Percentiles rank a stretch among this genome's conserved stretches.
These are phyloP conservation scores for Myriosclerotinia duriaeana DNA, from an alignment of 2,329 filamentous ascomycete genomes.

Conservation along the genomic window DNA sequence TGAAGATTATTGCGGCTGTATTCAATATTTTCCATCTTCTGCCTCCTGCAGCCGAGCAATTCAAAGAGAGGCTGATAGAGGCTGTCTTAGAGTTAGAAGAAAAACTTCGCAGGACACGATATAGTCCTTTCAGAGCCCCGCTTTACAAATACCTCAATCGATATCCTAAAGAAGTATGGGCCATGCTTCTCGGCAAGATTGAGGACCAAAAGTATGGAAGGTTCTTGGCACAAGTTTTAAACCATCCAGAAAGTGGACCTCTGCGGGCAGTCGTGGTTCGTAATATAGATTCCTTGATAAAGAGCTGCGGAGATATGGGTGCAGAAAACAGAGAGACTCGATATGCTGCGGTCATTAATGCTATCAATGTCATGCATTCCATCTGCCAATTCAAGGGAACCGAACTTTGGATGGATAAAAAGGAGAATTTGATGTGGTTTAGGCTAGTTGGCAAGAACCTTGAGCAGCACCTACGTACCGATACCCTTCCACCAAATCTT, in stretches of 20 bases:
- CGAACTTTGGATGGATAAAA: slow-evolving; percentile 69
- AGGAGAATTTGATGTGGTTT: slow-evolving; percentile 59
- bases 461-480: slow-evolving; percentile 68
- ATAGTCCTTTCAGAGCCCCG: slow-evolving; percentile 87
- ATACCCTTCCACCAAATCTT: slow-evolving; percentile 68
- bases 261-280: slow-evolving; percentile 73
- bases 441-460: slow-evolving; percentile 73
- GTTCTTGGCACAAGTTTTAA: slow-evolving; percentile 84
- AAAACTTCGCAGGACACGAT: slow-evolving; percentile 78
- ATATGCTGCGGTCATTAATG: slow-evolving; percentile 74
- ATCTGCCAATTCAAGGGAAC: slow-evolving; percentile 65
- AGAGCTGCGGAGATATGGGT: slow-evolving; percentile 62
- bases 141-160: slow-evolving; percentile 91
- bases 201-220: slow-evolving; percentile 86
- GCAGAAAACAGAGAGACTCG: slow-evolving; percentile 67
- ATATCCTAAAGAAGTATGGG: slow-evolving; percentile 86
- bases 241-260: slow-evolving; percentile 69
- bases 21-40: slow-evolving; percentile 98
- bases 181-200: slow-evolving; percentile 73
- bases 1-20: slow-evolving; percentile 93
- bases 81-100: slow-evolving; percentile 87
- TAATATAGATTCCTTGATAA: slow-evolving; percentile 71
- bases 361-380: slow-evolving; percentile 80
- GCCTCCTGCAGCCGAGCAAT: slow-evolving; percentile 82
- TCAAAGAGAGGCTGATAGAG: slow-evolving; percentile 87